Conservation (phyloP, 345 rosid species). For the Geranium rotundifolium region DNA sequence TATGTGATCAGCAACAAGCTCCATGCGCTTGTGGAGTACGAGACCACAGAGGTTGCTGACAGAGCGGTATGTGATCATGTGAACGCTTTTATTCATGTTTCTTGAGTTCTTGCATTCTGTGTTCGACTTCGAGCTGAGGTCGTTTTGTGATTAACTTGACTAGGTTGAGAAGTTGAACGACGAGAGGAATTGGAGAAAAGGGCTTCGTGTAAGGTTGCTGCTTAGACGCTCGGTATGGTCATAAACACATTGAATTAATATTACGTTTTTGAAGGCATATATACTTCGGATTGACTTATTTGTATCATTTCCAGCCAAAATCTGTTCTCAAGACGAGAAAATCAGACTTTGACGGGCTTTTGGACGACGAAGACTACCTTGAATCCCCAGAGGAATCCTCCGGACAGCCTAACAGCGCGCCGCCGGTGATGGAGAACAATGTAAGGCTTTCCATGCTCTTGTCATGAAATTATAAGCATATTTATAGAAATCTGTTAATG, state of each 20-base stretch:
- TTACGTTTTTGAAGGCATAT: background rate
- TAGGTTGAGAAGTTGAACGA: conserved; percentile 76
- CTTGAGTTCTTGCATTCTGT: background rate
- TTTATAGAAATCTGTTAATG: no score
- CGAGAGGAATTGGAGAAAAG: conserved; percentile 95
- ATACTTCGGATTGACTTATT: no score
- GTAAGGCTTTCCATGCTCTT: conserved; percentile 22
- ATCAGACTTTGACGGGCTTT: conserved; percentile 54
- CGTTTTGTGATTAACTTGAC: conserved; percentile 3
- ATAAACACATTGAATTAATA: background rate
- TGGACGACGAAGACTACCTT: conserved; percentile 43
- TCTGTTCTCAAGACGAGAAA: conserved; percentile 67
- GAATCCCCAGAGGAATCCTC: conserved; percentile 43
- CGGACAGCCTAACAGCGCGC: conserved; percentile 28
- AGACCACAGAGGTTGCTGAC: conserved; percentile 53
- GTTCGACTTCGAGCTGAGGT: background rate
- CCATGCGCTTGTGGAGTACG: conserved; percentile 90
- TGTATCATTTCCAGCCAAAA: conserved; percentile 55
- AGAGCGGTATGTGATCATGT: conserved; percentile 51
- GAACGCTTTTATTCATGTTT: background rate
- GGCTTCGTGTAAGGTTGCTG: conserved; percentile 79
- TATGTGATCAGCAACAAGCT: conserved; percentile 74
- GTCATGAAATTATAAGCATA: no score
- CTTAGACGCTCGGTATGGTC: conserved; percentile 72
- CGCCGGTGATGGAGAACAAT: conserved; percentile 33